Conservation (phyloP, 139 green algal genomes). For the Volvox africanus region DNA sequence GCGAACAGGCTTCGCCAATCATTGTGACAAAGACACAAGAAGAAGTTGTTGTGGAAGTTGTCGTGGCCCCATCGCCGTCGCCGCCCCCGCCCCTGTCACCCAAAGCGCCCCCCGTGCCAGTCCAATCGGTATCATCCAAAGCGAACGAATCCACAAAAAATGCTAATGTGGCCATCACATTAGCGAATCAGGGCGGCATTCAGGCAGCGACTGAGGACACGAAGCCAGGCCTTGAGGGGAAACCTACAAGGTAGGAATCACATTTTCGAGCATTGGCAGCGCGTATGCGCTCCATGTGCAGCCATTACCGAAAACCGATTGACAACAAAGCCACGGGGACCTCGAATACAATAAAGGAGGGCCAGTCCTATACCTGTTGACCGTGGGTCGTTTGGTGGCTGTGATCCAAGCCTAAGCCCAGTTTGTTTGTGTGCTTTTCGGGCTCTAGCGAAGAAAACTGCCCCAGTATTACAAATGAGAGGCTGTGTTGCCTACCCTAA, state of each 20-base stretch:
- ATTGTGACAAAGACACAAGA: neutral
- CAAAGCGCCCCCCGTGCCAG: neutral
- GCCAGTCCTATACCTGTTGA: no score
- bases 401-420: no score
- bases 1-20: neutral
- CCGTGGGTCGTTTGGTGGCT: no score
- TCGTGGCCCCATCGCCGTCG: neutral
- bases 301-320: no score
- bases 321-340: no score
- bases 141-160: neutral
- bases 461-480: no score
- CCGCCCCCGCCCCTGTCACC: neutral
- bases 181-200: neutral
- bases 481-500: no score
- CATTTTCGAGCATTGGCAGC: neutral
- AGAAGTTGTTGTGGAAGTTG: neutral
- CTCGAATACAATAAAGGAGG: no score
- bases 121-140: neutral
- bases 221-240: neutral
- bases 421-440: no score
- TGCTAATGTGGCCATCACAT: neutral
- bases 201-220: neutral
- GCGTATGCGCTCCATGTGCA: no score
- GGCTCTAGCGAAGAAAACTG: no score
- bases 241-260: conserved; percentile 8